Base-by-base conservation (phyloP, 2,329 filamentous ascomycete species). In the Xylaria sp. region DNA sequence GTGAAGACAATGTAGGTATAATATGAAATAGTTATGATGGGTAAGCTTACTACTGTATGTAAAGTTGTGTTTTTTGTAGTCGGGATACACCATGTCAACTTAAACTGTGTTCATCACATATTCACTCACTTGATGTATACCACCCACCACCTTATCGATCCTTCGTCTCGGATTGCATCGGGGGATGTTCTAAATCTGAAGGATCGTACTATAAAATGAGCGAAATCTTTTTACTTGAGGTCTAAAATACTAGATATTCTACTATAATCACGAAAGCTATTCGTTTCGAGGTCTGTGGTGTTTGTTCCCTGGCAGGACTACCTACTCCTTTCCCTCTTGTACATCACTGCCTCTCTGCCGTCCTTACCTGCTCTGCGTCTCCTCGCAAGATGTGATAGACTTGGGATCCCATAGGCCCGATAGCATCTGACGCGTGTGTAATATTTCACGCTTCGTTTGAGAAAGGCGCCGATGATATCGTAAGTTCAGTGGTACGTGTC, bases 11-110 rank as follows among this genome's bases (percentile, higher is more conserved):
- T 49, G 29, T 15, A 29, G 13, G 10, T 36, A 47, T 27, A 13
- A 36, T 55, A 44, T 38, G 38, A 42, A 20, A 29, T 29, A 29
- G 39, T n/a, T 0, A 11, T n/a, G 47, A 22, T 55, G 39, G 47
- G 49, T 65, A 61, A 61, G 51, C 51, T 54, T 54, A 59, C 47
- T 64, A 45, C n/a, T n/a, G n/a, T n/a, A n/a, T n/a, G n/a, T 27
- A 13, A 20, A 39, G 25, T 22, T 7, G 17, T 15, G 27, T 49
- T 49, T 9, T 20, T 27, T 9, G 27, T 9, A 50, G 27, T 33
- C 15, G 51, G 29, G 51, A 20, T 39, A 13, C 39, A 17, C n/a
- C 20, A 17, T 29, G 20, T 17, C 17, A 13, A 50, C 13, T 39
- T 22, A 33, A 17, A 20, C 39, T 44, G 53, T 3, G n/a, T 7